Conservation (phyloP, 2,329 filamentous ascomycete species). For the Cryphonectria naterciae region DNA sequence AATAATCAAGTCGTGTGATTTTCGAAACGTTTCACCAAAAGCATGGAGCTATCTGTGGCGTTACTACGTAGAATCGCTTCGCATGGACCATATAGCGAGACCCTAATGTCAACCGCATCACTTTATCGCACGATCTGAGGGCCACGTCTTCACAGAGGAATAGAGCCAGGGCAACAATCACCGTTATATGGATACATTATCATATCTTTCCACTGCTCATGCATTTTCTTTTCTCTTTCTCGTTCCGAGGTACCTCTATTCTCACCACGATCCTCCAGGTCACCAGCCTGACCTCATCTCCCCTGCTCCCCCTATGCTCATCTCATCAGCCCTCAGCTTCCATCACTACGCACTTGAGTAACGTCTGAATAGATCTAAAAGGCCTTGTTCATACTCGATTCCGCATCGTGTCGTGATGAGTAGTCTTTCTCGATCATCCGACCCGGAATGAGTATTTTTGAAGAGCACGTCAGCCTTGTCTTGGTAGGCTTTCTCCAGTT, state of each 20-base stretch:
- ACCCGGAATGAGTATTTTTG: neutral
- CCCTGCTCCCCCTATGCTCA: neutral
- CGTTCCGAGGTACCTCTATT: neutral
- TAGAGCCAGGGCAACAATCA: neutral
- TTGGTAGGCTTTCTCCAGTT: neutral
- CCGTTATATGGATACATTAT: too few relatives aligned
- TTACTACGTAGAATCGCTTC: too few relatives aligned
- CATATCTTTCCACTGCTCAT: too few relatives aligned
- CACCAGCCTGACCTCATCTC: too few relatives aligned
- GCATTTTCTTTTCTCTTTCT: neutral
- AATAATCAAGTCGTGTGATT: too few relatives aligned
- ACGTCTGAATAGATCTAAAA: slow-evolving; percentile 2
- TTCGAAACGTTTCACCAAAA: too few relatives aligned
- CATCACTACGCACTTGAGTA: neutral
- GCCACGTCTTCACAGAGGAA: too few relatives aligned
- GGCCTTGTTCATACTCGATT: slow-evolving; percentile 2
- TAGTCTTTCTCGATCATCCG: slow-evolving; percentile 3
- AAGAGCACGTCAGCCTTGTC: neutral
- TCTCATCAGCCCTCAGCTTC: neutral
- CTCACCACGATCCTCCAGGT: neutral
- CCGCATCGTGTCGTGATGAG: neutral
- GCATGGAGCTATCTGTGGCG: too few relatives aligned
- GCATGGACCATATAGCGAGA: too few relatives aligned
- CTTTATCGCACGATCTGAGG: too few relatives aligned
- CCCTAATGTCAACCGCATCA: too few relatives aligned